These are phyloP conservation scores for Prunus mume DNA, from an alignment of 306 rosid genomes.

Conservation along the genomic window DNA sequence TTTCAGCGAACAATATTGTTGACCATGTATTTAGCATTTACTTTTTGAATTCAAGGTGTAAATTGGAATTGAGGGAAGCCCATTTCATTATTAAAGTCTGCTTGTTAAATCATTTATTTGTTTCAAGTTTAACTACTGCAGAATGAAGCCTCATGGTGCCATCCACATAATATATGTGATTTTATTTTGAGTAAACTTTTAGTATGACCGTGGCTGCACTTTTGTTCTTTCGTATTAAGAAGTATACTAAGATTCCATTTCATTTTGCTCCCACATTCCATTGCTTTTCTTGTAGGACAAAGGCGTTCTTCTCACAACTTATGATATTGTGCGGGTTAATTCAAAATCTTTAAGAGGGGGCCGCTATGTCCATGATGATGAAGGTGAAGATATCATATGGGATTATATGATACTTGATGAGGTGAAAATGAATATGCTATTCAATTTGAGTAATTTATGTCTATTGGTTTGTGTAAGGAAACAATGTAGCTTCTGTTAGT, in stretches of 20 bases:
- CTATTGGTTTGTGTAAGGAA: neutral
- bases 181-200: slow-evolving; percentile 3
- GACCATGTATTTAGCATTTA: neutral
- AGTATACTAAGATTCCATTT: slow-evolving; percentile 7
- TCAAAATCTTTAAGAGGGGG: slow-evolving; percentile 63
- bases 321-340: slow-evolving; percentile 89
- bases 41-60: slow-evolving; percentile 7
- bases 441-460: neutral
- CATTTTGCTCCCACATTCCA: slow-evolving; percentile 9
- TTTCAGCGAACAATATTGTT: neutral
- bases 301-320: slow-evolving; percentile 93
- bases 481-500: slow-evolving; percentile 4
- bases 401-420: slow-evolving; percentile 98
- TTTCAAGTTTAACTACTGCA: neutral
- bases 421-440: slow-evolving; percentile 35
- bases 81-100: neutral
- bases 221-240: neutral
- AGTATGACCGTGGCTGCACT: neutral
- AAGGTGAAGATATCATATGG: slow-evolving; percentile 66
- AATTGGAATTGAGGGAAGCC: neutral
- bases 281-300: slow-evolving; percentile 53
- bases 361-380: slow-evolving; percentile 44
- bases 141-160: neutral
- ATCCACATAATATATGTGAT: neutral
- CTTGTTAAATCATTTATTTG: too few relatives aligned